These are phyloP conservation scores for Artomyces pyxidatus DNA, from an alignment of 768 basidiomycete species.

Conservation along the genomic window DNA sequence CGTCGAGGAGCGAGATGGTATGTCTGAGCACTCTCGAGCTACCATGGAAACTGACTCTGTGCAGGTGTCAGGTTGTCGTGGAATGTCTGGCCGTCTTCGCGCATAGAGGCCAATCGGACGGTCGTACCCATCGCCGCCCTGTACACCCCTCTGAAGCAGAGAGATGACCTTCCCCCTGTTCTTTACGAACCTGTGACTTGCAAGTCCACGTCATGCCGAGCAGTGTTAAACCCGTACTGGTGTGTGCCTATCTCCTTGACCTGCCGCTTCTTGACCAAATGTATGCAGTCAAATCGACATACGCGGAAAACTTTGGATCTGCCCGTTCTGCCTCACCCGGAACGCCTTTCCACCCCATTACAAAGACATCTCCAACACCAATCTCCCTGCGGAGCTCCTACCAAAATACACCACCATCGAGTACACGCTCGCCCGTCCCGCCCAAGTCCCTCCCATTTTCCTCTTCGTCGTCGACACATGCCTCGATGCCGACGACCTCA, in stretches of 20 bases:
- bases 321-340: constrained; percentile 94
- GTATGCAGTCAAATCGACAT: constrained; percentile 89
- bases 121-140: constrained; percentile 98
- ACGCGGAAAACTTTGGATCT: constrained; percentile 98
- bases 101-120: constrained; percentile 95
- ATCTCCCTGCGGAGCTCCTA: constrained; percentile 90
- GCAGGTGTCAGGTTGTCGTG: constrained; percentile 90
- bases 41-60: background rate
- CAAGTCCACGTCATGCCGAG: constrained; percentile 88
- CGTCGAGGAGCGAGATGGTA: constrained; percentile 94
- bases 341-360: constrained; percentile 98
- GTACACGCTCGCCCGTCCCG: constrained; percentile 92
- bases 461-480: constrained; percentile 97
- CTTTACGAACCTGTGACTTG: constrained; percentile 98
- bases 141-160: constrained; percentile 89
- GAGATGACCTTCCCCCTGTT: constrained; percentile 92
- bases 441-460: constrained; percentile 92
- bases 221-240: constrained; percentile 98
- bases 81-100: constrained; percentile 98
- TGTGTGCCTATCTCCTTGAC: constrained; percentile 27
- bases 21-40: constrained; percentile 18
- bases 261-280: constrained; percentile 1
- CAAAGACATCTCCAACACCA: constrained; percentile 96
- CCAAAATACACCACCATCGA: constrained; percentile 99
- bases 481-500: constrained; percentile 90